Evolutionary conservation across 2,329 filamentous ascomycete genomes (phyloP), one percentile per base, ranked within the genome.

Genomic region (Talaromyces islandicus): DNA sequence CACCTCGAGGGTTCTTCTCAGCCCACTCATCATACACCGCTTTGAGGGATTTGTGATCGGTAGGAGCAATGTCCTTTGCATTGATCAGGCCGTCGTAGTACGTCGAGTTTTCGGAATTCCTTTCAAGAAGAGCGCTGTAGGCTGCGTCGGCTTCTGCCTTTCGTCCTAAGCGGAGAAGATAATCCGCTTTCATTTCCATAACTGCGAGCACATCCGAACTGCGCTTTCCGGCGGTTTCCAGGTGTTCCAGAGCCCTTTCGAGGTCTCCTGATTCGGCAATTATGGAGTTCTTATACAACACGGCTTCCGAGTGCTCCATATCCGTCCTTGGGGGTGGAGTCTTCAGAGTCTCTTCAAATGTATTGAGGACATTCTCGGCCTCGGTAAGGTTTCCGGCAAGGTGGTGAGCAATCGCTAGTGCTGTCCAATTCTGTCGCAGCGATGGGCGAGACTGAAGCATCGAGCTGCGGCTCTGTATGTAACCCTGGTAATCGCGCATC

Each of bases 401-500:
- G 70, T 99, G 94, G 72, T 96, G 87, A 38, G 93, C 94, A 60
- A 97, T 89, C 46, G 94, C 94, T 62, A 99, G 80, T n/a, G 91
- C 94, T 4, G 94, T 97, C 95, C 95, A 99, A 77, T 93, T 97
- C 78, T 95, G 91, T 66, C 95, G 85, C 62, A 94, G 71, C 65
- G 88, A 85, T 1, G 94, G 90, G 61, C 90, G 86, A 51, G 90
- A 86, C 73, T 94, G 88, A 65, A 99, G 83, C 88, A 99, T 97
- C 59, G 88, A 83, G 64, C 85, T 88, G 67, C 94, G 85, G 77
- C 91, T 97, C 75, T 93, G 88, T 65, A 97, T 86, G 73, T 97
- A 97, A 57, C 94, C 94, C 65, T 88, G 84, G 76, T 92, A 97
- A 78, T 99, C 94, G 68, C 94, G 88, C 85, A 96, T 97, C 79